Conservation (phyloP, 371 early-diverging fungal genomes). For the Ordospora pajunii region DNA sequence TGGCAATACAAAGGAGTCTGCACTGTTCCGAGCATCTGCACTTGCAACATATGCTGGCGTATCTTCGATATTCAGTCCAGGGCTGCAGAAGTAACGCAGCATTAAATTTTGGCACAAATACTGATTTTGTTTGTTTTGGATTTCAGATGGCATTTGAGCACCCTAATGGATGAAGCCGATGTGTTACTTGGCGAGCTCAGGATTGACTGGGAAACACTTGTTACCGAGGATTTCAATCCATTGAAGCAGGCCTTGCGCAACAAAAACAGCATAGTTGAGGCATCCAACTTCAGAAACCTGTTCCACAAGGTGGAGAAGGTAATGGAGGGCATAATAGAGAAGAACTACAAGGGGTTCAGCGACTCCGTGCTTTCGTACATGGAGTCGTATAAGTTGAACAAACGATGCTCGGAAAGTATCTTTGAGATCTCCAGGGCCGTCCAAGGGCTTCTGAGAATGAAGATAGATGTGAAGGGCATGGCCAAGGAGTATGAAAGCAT, state of each 20-base stretch:
- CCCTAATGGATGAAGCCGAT: conserved; percentile 38
- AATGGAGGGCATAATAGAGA: conserved; percentile 53
- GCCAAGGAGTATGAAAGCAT: conserved; percentile 4
- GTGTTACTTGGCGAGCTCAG: conserved; percentile 48
- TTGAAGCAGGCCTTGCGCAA: conserved; percentile 32
- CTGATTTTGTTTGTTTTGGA: background rate
- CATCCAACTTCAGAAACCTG: conserved; percentile 40
- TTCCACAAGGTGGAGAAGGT: conserved; percentile 50
- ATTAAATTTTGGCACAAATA: too few relatives aligned
- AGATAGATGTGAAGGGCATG: conserved; percentile 29
- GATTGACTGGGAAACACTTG: conserved; percentile 55
- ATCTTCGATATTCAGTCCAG: background rate
- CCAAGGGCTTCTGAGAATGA: background rate
- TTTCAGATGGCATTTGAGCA: background rate
- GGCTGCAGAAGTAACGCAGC: background rate
- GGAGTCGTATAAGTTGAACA: conserved; percentile 34
- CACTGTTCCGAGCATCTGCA: background rate
- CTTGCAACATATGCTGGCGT: background rate
- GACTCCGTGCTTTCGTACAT: conserved; percentile 51
- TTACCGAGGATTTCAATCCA: conserved; percentile 54
- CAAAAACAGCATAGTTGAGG: conserved; percentile 13
- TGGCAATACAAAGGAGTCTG: background rate
- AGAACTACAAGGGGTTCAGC: conserved; percentile 50
- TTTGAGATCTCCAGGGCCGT: background rate
- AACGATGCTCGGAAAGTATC: background rate